Evolutionary conservation across 75 land plant genomes (phyloP).

Genomic region (Gnetum montanum): DNA sequence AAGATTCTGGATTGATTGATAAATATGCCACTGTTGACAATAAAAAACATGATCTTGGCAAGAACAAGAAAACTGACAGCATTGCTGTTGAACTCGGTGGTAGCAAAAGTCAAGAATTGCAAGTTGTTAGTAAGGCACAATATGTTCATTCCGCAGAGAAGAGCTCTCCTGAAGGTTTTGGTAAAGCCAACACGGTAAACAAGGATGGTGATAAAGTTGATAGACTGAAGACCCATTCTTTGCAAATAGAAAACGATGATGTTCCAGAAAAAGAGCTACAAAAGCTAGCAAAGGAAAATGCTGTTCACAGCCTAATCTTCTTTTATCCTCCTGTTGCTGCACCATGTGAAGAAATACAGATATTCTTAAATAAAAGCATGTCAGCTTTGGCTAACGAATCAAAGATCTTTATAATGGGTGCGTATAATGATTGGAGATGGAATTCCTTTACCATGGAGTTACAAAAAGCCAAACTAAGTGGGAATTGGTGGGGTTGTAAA

Average conservation of each 20-base stretch:
- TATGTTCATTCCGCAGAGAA: no score
- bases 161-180: no score
- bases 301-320: conserved; percentile 39
- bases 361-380: conserved; percentile 51
- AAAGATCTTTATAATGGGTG: conserved; percentile 57
- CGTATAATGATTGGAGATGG: conserved; percentile 90
- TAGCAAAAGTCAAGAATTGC: no score
- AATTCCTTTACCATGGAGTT: conserved; percentile 47
- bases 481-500: conserved; percentile 86
- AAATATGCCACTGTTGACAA: neutral
- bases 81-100: no score
- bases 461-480: conserved; percentile 41
- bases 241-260: conserved; percentile 2
- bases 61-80: no score
- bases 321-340: conserved; percentile 45
- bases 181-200: no score
- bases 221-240: neutral
- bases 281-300: conserved; percentile 38
- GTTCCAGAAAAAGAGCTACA: conserved; percentile 22
- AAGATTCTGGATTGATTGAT: neutral
- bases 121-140: no score
- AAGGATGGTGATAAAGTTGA: no score
- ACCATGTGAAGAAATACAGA: conserved; percentile 49
- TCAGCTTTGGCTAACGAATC: conserved; percentile 46
- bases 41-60: conserved; percentile 1